Percentiles rank a stretch among this genome's conserved stretches.
phyloP scores from a whole-genome alignment of 805 yeast genomes.

The Metschnikowia lachancei region DNA sequence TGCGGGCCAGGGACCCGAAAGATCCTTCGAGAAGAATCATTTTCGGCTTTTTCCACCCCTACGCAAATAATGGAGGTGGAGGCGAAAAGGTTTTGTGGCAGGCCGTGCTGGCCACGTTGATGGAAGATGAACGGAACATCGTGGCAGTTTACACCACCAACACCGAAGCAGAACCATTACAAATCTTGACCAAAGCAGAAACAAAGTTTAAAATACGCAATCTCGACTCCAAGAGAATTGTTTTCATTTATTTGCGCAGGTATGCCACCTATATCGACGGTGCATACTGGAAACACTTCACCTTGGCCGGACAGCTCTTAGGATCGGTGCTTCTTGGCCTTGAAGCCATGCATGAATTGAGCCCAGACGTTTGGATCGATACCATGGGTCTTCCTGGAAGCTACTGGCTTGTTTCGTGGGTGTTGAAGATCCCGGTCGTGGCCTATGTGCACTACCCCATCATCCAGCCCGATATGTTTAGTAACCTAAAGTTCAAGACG shows the following conservation, averaged over 20 bases:
- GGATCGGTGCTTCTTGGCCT: slow-evolving; percentile 69
- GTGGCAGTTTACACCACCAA: slow-evolving; percentile 76
- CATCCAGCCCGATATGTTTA: slow-evolving; percentile 83
- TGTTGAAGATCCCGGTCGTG: slow-evolving; percentile 68
- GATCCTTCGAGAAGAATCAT: slow-evolving; percentile 45
- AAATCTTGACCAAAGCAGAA: slow-evolving; percentile 51
- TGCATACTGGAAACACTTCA: slow-evolving; percentile 70
- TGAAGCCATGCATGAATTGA: slow-evolving; percentile 64
- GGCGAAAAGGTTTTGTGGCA: slow-evolving; percentile 98
- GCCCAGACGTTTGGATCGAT: slow-evolving; percentile 91
- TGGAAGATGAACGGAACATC: slow-evolving; percentile 46
- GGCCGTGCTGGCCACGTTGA: slow-evolving; percentile 72
- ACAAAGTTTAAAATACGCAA: slow-evolving; percentile 52
- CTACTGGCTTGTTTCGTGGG: slow-evolving; percentile 59
- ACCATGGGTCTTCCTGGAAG: slow-evolving; percentile 92
- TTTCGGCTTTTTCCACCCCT: slow-evolving; percentile 92
- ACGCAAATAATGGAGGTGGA: slow-evolving; percentile 95
- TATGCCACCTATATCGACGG: slow-evolving; percentile 64
- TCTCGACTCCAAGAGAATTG: slow-evolving; percentile 51
- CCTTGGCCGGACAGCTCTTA: slow-evolving; percentile 82
- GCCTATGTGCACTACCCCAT: slow-evolving; percentile 96
- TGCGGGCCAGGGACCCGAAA: slow-evolving; percentile 31
- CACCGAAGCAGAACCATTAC: slow-evolving; percentile 43
- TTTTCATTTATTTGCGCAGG: slow-evolving; percentile 56
- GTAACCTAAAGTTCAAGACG: slow-evolving; percentile 44